Evolutionary conservation across 805 yeast genomes (phyloP).

Genomic region (Wickerhamomyces alni): DNA sequence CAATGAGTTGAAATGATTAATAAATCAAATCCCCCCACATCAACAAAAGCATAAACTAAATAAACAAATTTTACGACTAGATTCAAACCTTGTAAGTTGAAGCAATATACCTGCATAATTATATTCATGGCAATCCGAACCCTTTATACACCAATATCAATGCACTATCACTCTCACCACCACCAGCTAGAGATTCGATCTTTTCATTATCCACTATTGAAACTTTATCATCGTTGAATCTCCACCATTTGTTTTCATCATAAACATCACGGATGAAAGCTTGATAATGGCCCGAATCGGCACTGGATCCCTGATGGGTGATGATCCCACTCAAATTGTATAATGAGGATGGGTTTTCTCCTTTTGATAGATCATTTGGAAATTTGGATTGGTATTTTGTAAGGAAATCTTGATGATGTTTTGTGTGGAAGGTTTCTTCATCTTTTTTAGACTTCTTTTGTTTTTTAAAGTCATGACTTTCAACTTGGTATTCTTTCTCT

Average conservation of each 20-base stretch:
- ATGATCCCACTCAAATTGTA: constrained; percentile 79
- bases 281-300: constrained; percentile 97
- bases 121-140: constrained; percentile 46
- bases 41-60: too few species aligned
- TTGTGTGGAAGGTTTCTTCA: constrained; percentile 43
- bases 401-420: constrained; percentile 44
- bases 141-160: constrained; percentile 82
- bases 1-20: constrained; percentile 31
- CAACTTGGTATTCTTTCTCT: constrained; percentile 69
- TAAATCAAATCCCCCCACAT: too few species aligned
- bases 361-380: constrained; percentile 42
- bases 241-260: constrained; percentile 86
- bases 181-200: constrained; percentile 86
- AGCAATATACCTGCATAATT: background rate
- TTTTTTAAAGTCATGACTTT: constrained; percentile 65
- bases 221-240: constrained; percentile 91
- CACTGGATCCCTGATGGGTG: constrained; percentile 92
- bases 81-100: background rate
- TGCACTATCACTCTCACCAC: constrained; percentile 97
- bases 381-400: constrained; percentile 37
- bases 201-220: constrained; percentile 70
- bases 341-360: constrained; percentile 82
- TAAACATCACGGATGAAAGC: constrained; percentile 71
- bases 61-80: background rate
- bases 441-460: constrained; percentile 42